phyloP scores from a whole-genome alignment of 2,329 filamentous ascomycete species.

The Pezizomycotina sp. region DNA sequence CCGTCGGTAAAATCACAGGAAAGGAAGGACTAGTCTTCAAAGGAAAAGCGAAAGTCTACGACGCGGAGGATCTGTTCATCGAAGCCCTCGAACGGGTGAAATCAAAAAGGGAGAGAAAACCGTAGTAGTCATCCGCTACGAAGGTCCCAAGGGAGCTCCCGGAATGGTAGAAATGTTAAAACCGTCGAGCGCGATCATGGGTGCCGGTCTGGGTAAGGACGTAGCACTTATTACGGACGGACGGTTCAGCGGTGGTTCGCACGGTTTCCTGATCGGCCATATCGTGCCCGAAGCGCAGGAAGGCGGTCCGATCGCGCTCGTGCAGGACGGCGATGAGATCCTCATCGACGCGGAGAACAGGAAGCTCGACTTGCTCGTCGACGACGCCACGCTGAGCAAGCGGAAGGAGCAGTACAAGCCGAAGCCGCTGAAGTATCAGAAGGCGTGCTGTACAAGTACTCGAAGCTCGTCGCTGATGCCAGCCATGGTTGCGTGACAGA shows the following conservation, averaged over 20 bases:
- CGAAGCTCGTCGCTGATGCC: conserved; percentile 39
- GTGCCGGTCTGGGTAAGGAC: conserved; percentile 51
- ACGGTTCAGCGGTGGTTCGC: conserved; percentile 41
- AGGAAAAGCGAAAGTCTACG: conserved; percentile 54
- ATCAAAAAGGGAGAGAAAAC: conserved; percentile 63
- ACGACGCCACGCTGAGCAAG: conserved; percentile 36
- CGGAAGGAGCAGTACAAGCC: conserved; percentile 37
- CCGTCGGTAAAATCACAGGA: conserved; percentile 60
- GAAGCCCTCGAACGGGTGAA: conserved; percentile 48
- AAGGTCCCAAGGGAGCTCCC: conserved; percentile 55
- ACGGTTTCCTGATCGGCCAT: conserved; percentile 47
- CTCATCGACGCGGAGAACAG: conserved; percentile 43
- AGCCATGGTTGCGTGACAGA: conserved; percentile 45
- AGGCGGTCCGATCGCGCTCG: conserved; percentile 43
- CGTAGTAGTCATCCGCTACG: conserved; percentile 59
- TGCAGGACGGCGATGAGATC: conserved; percentile 42
- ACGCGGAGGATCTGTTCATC: conserved; percentile 54
- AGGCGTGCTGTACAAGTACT: conserved; percentile 44
- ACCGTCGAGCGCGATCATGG: conserved; percentile 56
- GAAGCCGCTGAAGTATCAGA: conserved; percentile 41
- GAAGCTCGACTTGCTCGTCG: conserved; percentile 37
- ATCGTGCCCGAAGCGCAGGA: conserved; percentile 46
- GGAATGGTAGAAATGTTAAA: conserved; percentile 64
- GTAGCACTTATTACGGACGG: conserved; percentile 59
- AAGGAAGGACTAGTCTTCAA: conserved; percentile 54